Conservation (phyloP, 192 early-diverging fungal species). For the Linnemannia hyalina region DNA sequence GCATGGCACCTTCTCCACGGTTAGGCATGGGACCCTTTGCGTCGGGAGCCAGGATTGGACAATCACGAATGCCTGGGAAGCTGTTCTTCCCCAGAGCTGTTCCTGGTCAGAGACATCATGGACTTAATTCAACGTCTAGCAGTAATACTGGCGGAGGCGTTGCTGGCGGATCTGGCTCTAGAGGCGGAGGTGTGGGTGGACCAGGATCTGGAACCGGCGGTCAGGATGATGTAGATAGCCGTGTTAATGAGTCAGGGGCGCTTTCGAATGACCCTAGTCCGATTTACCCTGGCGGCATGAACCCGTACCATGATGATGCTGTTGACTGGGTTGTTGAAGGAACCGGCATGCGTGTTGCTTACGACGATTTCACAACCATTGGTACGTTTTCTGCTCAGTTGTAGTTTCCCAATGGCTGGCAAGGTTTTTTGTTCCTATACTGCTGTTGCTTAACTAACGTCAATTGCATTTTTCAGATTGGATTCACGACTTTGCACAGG, state of each 20-base stretch:
- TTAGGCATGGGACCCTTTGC: slow-evolving; percentile 46
- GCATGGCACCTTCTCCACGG: slow-evolving; percentile 20
- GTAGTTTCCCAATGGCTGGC: background rate
- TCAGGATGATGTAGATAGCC: background rate
- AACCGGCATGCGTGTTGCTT: slow-evolving; percentile 60
- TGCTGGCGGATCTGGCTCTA: background rate
- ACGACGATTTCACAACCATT: slow-evolving; percentile 76
- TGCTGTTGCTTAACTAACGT: background rate
- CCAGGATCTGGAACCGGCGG: background rate
- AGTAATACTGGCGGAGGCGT: background rate
- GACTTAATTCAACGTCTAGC: slow-evolving; percentile 2
- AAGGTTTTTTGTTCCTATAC: background rate
- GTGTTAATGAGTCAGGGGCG: background rate
- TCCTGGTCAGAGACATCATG: slow-evolving; percentile 4
- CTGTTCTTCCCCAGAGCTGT: slow-evolving; percentile 29
- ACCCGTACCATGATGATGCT: slow-evolving; percentile 56
- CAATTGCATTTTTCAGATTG: slow-evolving; percentile 71
- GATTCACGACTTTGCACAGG: slow-evolving; percentile 91
- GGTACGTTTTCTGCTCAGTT: slow-evolving; percentile 15
- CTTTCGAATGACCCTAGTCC: slow-evolving; percentile 22
- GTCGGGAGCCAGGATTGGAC: slow-evolving; percentile 13
- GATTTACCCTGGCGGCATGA: slow-evolving; percentile 43
- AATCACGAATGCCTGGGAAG: slow-evolving; percentile 24
- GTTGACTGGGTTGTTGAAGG: slow-evolving; percentile 61
- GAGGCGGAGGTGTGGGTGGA: background rate